Evolutionary conservation across 768 basidiomycete species (phyloP), one percentile per base, ranked within the genome.

Genomic region (Boletus barrowsii): DNA sequence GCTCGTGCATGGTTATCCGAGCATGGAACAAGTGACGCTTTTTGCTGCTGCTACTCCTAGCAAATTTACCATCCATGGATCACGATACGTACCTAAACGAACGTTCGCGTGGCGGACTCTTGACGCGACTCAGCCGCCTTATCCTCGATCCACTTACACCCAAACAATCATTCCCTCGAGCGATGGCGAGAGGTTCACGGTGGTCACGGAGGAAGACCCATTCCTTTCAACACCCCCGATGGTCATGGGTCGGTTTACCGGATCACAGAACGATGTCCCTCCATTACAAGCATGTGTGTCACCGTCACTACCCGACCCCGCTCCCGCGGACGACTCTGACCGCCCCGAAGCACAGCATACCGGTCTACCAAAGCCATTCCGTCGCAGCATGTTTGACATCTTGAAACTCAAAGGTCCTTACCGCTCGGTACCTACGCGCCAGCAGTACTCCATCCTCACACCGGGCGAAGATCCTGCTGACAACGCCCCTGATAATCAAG

Each of bases 61-160:
- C 47, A 70, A 72, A 53, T 47, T 40, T 11, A 69, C 67, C 1
- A 29, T 70, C 37, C 70, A 72, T 14, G 68, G 64, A 30, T 60
- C 67, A 9, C 56, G 58, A 42, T 68, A 70, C 51, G 24, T 29
- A 47, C 55, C 68, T 20, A 49, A 57, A 17, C 57, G 49, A 29
- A 45, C 22, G 15, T 40, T 48, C n/a, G 33, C 44, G 11, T 67
- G 61, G 63, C 46, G 47, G 20, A 20, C 50, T 14, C 18, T 24
- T 15, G 47, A 41, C n/a, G 17, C 5, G 3, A 24, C 55, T 32
- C 64, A 33, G n/a, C 14, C 52, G 10, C 30, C 18, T 29, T 30
- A 30, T 41, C 24, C 54, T 18, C 51, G 47, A n/a, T n/a, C 56
- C 5, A 29, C 35, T 18, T 54, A 56, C 26, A 29, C 45, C 9